Conservation (phyloP, 2,329 filamentous ascomycete genomes). For the Chlorencoelia australis region DNA sequence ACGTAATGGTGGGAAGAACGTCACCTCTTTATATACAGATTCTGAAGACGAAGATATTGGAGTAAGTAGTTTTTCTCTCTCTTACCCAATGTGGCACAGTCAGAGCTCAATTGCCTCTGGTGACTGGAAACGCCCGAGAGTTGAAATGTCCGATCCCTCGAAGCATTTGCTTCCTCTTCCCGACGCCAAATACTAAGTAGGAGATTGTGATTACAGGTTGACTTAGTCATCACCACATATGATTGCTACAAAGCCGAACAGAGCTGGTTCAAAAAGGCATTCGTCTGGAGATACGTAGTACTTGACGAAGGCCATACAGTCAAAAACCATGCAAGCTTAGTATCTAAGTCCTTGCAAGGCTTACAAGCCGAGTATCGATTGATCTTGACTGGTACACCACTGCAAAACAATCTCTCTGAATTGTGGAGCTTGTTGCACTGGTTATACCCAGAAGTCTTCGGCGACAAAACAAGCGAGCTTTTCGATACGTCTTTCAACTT, state of each 20-base stretch:
- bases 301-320: slow-evolving; percentile 42
- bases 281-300: slow-evolving; percentile 41
- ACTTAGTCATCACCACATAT: slow-evolving; percentile 41
- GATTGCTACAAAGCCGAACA: slow-evolving; percentile 37
- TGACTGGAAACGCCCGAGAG: too few relatives aligned
- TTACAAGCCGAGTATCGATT: slow-evolving; percentile 28
- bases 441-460: slow-evolving; percentile 49
- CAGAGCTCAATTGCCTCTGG: too few relatives aligned
- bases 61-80: too few relatives aligned
- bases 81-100: too few relatives aligned
- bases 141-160: too few relatives aligned
- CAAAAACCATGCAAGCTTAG: slow-evolving; percentile 32
- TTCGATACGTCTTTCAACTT: slow-evolving; percentile 49
- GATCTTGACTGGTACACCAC: slow-evolving; percentile 37
- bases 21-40: slow-evolving; percentile 19
- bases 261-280: slow-evolving; percentile 39
- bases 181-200: too few relatives aligned
- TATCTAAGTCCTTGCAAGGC: slow-evolving; percentile 26
- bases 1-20: slow-evolving; percentile 13
- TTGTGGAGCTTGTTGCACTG: slow-evolving; percentile 48
- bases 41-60: slow-evolving; percentile 24
- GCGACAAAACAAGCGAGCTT: slow-evolving; percentile 35
- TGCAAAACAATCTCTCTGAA: slow-evolving; percentile 49
- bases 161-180: too few relatives aligned
- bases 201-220: too few relatives aligned